Evolutionary conservation across 139 green algal species (phyloP), one percentile per base, ranked within the genome.

Genomic region (Marvania coccoides): DNA sequence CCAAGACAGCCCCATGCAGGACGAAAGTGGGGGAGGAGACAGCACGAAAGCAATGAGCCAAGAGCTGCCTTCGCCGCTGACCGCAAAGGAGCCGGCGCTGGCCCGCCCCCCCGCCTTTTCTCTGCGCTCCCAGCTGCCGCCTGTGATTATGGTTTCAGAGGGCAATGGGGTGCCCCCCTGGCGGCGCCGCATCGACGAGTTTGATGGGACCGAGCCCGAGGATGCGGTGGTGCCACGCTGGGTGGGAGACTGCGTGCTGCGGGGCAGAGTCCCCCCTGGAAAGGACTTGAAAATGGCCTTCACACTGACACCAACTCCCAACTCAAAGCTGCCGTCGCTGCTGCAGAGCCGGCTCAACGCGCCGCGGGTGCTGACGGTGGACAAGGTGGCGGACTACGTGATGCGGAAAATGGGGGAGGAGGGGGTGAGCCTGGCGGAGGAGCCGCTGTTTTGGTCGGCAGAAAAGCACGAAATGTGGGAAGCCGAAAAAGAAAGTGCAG

Each of bases 201-300:
- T 86, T 14, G 48, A 63, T 30, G 80, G 70, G 14, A 60, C 19
- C 36, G 79, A 90, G 60, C 61, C 15, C 6, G 76, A 83, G 45
- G 77, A 63, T 0, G 75, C 69, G 15, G 55, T 81, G 28, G 39
- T 90, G 24, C 88, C 88, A 0, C 38, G 69, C 9, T 96, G 90
- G 90, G 83, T 88, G 31, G 71, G 53, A 2, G 85, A 93, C 28
- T 84, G 80, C 34, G 79, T 95, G 45, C 73, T 95, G 33, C 61
- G 77, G 0, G 31, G 63, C 37, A 58, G 58, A 6, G 68, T 61
- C 51, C 83, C 76, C 3, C 60, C 39, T 38, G 71, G 64, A 47
- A 79, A 87, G 47, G 78, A 87, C 37, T 55, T 81, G 37, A 96
- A 95, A 71, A 79, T 76, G 40, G 84, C 88, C 19, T 96, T 96